Evolutionary conservation across 139 green algal genomes (phyloP), one percentile per base, ranked within the genome.

Genomic region (Coelastrella sp.): DNA sequence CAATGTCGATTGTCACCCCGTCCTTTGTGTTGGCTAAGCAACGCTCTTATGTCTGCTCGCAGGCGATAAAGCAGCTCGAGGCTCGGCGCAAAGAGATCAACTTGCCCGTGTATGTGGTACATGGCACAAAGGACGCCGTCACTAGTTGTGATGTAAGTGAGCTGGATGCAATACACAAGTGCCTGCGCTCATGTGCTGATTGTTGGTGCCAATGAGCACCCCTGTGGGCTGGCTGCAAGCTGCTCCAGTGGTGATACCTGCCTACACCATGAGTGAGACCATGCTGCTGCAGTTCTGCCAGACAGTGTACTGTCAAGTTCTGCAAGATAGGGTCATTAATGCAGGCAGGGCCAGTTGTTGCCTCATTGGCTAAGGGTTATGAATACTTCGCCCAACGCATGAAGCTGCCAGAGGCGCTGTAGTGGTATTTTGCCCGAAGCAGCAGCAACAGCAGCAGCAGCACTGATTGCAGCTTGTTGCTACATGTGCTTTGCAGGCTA

Each of bases 81-180:
- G 22, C 47, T 8, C 82, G 61, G 4, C 68, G 73, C 11, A 7
- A 32, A 5, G 66, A 92, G 80, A 64, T 94, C 17, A 32, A 7
- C 60, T 59, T 94, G 82, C 92, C 92, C 0, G 22, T 93, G n/a
- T 92, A 91, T 80, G 87, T 84, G n/a, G 73, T 77, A 7, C 92
- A 94, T 85, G 92, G 92, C 68, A 92, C 64, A 7, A 73, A 79
- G 14, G 90, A 94, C 83, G 59, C 65, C 17, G 76, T 84, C 81
- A 94, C 92, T 68, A 89, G 71, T 80, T 58, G n/a, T 8, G 71
- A 82, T 3, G 71, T 80, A 32, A 58, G 71, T 71, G 1, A 58
- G 3, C 11, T 10, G 11, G 8, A 58, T 80, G 17, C 71, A 32
- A 16, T 77, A 10, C 71, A 77, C 19, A 8, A 7, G 8, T 11